Conservation (phyloP, 2,329 filamentous ascomycete genomes). For the Cytospora mali region DNA sequence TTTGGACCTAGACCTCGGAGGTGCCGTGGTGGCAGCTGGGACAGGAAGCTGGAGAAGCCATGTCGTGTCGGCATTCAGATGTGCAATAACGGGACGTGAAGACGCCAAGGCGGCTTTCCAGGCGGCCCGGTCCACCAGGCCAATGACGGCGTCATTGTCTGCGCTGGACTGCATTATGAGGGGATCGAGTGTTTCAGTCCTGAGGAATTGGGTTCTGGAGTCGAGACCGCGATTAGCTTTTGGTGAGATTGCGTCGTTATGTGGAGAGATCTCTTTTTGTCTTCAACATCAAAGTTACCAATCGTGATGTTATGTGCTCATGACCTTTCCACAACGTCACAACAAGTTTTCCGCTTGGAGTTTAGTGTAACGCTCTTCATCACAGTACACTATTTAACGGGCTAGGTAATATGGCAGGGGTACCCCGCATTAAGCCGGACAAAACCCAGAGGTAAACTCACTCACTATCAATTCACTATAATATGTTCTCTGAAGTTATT, state of each 20-base stretch:
- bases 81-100: slow-evolving; percentile 54
- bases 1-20: neutral
- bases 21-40: slow-evolving; percentile 39
- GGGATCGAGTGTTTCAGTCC: neutral
- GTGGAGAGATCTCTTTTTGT: too few species aligned
- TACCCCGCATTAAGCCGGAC: neutral
- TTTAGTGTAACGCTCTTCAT: neutral
- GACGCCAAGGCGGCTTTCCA: slow-evolving; percentile 29
- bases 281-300: neutral
- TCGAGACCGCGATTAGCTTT: neutral
- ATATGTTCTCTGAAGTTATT: too few species aligned
- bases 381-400: too few species aligned
- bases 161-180: slow-evolving; percentile 6
- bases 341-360: neutral
- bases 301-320: neutral
- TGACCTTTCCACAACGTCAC: neutral
- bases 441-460: too few species aligned
- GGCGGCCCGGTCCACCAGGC: slow-evolving; percentile 23
- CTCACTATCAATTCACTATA: too few species aligned
- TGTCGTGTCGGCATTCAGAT: slow-evolving; percentile 68
- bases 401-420: neutral
- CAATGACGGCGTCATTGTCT: slow-evolving; percentile 3
- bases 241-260: too few species aligned
- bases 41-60: slow-evolving; percentile 69
- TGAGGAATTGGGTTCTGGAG: neutral